Evolutionary conservation across 2,329 filamentous ascomycete genomes (phyloP), one percentile per base, ranked within the genome.

Genomic region (Colletotrichum phormii): DNA sequence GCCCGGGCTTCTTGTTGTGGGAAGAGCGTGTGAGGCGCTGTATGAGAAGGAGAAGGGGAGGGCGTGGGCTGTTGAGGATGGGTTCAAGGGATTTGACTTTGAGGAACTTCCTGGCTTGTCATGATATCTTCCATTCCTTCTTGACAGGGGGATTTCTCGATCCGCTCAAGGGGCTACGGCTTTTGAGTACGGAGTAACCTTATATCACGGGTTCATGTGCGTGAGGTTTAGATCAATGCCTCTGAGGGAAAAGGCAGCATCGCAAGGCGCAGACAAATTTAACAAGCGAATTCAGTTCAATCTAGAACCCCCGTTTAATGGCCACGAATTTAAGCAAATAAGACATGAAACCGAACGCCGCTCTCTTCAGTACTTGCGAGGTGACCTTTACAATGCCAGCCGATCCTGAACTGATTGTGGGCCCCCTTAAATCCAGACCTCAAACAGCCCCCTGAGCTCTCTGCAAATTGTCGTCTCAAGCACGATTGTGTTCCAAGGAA

Each of bases 51-150:
- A 89, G 46, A 84, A 83, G 69, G 88, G 87, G 2, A 87, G 90
- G 77, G 90, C 90, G 70, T 98, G 96, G 96, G 84, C 88, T 0
- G 94, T 98, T 0, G 95, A 98, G 81, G 95, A 98, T 60, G 95
- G 95, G 0, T 97, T 97, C 78, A 87, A 88, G 75, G 93, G 92
- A 0, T 81, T 98, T 65, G 93, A 96, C 71, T 77, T 86, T 1
- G 82, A 83, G 26, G 78, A 76, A 42, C 51, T 64, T 49, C 42
- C 46, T 15, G 66, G 61, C 4, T 29, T 73, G 59, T 71, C 67
- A n/a, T 73, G 29, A 73, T n/a, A 18, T 11, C 18, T 22, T 9
- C 8, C 42, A 22, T 7, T 9, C 13, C 31, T 6, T 5, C 26
- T n/a, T 9, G 5, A 15, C n/a, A 7, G 1, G 13, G 42, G 7